Conservation (phyloP, 129 eudicot genomes). For the Saussurea involucrata region DNA sequence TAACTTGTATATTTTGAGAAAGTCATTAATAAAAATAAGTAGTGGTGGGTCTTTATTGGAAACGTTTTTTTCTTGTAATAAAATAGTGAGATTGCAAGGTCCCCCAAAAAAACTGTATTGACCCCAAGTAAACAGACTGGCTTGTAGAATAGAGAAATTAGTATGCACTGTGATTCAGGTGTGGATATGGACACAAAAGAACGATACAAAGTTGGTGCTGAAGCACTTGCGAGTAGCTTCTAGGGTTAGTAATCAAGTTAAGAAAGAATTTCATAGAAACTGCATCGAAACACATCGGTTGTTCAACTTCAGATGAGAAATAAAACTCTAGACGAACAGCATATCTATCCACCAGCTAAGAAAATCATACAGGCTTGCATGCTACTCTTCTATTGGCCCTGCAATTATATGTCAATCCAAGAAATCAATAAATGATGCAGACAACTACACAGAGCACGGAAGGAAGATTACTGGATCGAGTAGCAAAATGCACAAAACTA, state of each 20-base stretch:
- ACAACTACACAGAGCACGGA: slow-evolving; percentile 22
- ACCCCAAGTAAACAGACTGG: slow-evolving; percentile 14
- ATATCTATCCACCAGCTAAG: slow-evolving; percentile 98
- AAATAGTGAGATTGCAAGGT: not conserved
- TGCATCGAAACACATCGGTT: slow-evolving; percentile 71
- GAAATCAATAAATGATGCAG: slow-evolving; percentile 67
- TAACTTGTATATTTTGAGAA: not conserved
- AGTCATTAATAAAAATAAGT: not conserved
- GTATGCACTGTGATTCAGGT: not conserved
- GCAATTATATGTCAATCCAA: slow-evolving; percentile 97
- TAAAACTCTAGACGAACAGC: slow-evolving; percentile 81
- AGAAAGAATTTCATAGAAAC: slow-evolving; percentile 43
- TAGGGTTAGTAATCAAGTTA: slow-evolving; percentile 49
- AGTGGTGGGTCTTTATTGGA: not conserved
- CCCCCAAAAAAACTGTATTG: slow-evolving; percentile 1
- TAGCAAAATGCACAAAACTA: slow-evolving; percentile 13
- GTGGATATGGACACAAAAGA: slow-evolving; percentile 18
- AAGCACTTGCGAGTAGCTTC: slow-evolving; percentile 35
- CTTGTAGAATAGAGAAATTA: not conserved
- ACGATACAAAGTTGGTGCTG: slow-evolving; percentile 23
- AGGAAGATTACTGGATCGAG: slow-evolving; percentile 21
- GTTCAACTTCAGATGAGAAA: slow-evolving; percentile 89
- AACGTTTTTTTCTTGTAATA: not conserved
- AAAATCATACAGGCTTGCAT: slow-evolving; percentile 91
- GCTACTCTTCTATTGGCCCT: slow-evolving; percentile 91